Percentiles rank a stretch among this genome's conserved stretches.
phyloP scores from a whole-genome alignment of 1,139 yeast species.

The Pneumocystis oryctolagi region DNA sequence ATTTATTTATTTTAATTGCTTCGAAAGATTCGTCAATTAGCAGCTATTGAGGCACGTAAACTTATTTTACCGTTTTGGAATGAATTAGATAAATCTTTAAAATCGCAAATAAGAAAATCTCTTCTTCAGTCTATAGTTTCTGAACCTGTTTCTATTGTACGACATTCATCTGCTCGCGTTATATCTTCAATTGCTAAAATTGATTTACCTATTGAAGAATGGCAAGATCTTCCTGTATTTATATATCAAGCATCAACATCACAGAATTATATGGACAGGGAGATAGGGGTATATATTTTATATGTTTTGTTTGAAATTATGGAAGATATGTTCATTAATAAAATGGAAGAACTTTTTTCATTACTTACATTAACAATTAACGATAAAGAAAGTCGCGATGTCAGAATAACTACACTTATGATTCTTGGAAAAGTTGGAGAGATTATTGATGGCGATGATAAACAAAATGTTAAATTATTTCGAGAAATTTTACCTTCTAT shows the following conservation, averaged over 20 bases:
- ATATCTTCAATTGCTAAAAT: conserved; percentile 70
- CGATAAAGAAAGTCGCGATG: conserved; percentile 50
- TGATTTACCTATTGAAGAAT: conserved; percentile 51
- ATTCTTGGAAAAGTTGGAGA: conserved; percentile 68
- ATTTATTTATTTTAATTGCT: conserved; percentile 32
- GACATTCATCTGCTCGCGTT: conserved; percentile 83
- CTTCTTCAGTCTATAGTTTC: conserved; percentile 56
- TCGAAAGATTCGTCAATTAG: conserved; percentile 57
- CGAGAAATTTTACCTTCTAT: conserved; percentile 59
- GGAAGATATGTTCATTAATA: conserved; percentile 35
- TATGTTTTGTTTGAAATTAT: conserved; percentile 58
- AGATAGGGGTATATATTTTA: conserved; percentile 69
- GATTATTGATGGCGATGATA: conserved; percentile 41
- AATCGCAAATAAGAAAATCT: conserved; percentile 49
- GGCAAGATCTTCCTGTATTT: conserved; percentile 67
- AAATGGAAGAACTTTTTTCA: conserved; percentile 49
- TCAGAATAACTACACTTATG: conserved; percentile 69
- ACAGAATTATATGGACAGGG: conserved; percentile 48
- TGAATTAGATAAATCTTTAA: conserved; percentile 28
- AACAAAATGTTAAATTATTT: conserved; percentile 43
- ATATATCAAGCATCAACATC: conserved; percentile 54
- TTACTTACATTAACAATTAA: conserved; percentile 37
- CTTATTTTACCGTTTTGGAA: conserved; percentile 64
- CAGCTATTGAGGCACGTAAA: conserved; percentile 92
- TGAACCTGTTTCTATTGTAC: conserved; percentile 49